Evolutionary conservation across 345 rosid genomes (phyloP).

Genomic region (Firmiana major): DNA sequence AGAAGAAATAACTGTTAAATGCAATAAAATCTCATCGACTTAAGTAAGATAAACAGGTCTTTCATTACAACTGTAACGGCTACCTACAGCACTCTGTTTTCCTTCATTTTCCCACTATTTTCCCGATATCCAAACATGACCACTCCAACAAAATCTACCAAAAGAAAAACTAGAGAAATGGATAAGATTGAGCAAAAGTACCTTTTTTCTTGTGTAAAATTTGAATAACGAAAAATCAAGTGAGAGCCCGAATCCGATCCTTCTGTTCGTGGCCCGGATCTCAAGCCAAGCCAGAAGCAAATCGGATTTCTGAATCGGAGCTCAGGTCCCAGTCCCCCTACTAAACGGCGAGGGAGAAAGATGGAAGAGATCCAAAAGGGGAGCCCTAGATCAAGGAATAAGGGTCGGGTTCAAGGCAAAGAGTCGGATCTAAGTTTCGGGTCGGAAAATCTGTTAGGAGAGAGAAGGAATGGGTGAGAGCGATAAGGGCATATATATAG

Average conservation of each 20-base stretch:
- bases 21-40: neutral
- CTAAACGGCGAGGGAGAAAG: neutral
- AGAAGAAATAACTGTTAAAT: neutral
- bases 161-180: neutral
- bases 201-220: conserved; percentile 5
- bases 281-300: conserved; percentile 80
- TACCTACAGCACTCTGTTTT: neutral
- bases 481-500: conserved; percentile 27
- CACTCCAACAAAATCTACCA: neutral
- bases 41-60: neutral
- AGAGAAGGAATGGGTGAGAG: neutral
- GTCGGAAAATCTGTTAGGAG: conserved; percentile 28
- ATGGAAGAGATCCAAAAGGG: neutral
- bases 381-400: conserved; percentile 33
- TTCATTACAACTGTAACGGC: neutral
- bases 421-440: conserved; percentile 16
- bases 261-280: conserved; percentile 93
- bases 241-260: conserved; percentile 39
- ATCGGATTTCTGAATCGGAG: conserved; percentile 42
- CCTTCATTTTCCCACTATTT: neutral
- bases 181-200: neutral
- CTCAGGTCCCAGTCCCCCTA: conserved; percentile 12
- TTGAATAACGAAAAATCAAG: conserved; percentile 18
- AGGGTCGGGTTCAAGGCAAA: neutral
- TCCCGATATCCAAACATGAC: conserved; percentile 19